These are phyloP conservation scores for Rhizoclosmatium globosum DNA, from an alignment of 192 early-diverging fungal species.

Conservation along the genomic window DNA sequence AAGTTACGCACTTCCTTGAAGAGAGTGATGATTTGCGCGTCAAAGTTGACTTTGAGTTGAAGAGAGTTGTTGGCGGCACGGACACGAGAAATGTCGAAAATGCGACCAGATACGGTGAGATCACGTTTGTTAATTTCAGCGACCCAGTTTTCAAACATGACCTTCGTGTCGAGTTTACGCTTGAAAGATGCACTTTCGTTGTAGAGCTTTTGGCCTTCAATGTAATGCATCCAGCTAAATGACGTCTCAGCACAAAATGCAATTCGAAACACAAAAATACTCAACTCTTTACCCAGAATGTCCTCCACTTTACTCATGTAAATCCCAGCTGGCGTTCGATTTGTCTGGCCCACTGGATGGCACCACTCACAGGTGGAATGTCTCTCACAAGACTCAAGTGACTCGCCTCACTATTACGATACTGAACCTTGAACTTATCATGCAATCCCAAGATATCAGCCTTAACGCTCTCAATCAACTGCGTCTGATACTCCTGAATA, in stretches of 20 bases:
- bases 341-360: slow-evolving; percentile 96
- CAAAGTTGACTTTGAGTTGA: slow-evolving; percentile 93
- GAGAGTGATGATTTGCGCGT: slow-evolving; percentile 90
- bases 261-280: neutral
- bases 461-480: slow-evolving; percentile 97
- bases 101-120: slow-evolving; percentile 82
- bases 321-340: slow-evolving; percentile 96
- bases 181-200: slow-evolving; percentile 88
- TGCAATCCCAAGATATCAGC: slow-evolving; percentile 96
- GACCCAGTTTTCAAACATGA: slow-evolving; percentile 93
- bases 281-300: slow-evolving; percentile 84
- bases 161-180: slow-evolving; percentile 92
- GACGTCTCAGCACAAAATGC: neutral
- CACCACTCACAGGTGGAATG: slow-evolving; percentile 88
- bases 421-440: slow-evolving; percentile 94
- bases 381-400: slow-evolving; percentile 94
- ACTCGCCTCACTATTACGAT: slow-evolving; percentile 86
- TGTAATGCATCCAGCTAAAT: slow-evolving; percentile 92
- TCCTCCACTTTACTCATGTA: slow-evolving; percentile 99
- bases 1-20: slow-evolving; percentile 99
- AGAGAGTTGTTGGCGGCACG: slow-evolving; percentile 63
- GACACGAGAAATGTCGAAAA: slow-evolving; percentile 88
- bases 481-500: slow-evolving; percentile 99
- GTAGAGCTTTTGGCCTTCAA: slow-evolving; percentile 94
- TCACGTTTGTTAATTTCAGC: slow-evolving; percentile 82